Percentiles rank a stretch among this genome's conserved stretches.
Evolutionary conservation across 345 rosid genomes (phyloP).

Genomic region (Citrus australasica): DNA sequence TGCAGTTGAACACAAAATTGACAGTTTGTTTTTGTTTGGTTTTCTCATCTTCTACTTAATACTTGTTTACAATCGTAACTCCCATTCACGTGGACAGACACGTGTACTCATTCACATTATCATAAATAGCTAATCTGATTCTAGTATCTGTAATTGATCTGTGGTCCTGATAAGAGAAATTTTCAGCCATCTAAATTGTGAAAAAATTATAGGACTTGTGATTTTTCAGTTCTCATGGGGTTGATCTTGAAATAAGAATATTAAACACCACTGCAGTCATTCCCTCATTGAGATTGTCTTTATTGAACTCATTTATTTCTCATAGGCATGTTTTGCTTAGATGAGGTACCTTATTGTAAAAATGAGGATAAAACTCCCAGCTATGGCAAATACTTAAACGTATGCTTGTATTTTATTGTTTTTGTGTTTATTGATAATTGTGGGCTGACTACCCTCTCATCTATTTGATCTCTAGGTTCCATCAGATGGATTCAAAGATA

Average conservation of each 20-base stretch:
- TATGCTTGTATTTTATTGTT: background rate
- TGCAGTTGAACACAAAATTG: background rate
- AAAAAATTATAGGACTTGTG: background rate
- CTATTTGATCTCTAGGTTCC: slow-evolving; percentile 53
- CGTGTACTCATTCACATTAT: background rate
- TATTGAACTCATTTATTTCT: background rate
- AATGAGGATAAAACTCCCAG: background rate
- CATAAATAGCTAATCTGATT: background rate
- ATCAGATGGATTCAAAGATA: slow-evolving; percentile 67
- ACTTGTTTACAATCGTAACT: background rate
- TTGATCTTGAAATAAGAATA: background rate
- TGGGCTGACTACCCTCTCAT: slow-evolving; percentile 15
- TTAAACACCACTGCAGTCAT: background rate
- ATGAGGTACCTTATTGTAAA: background rate
- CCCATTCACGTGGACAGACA: background rate
- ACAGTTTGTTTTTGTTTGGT: background rate
- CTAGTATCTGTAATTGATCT: background rate
- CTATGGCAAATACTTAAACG: background rate
- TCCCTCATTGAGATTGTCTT: background rate
- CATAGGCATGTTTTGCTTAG: background rate
- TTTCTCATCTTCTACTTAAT: background rate
- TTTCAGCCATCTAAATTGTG: background rate
- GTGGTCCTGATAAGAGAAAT: background rate
- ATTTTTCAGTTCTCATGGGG: background rate
- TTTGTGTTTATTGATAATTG: background rate